Percentiles rank a stretch among this genome's conserved stretches.
phyloP scores from a whole-genome alignment of 345 rosid species.

The Citrus trifoliata region DNA sequence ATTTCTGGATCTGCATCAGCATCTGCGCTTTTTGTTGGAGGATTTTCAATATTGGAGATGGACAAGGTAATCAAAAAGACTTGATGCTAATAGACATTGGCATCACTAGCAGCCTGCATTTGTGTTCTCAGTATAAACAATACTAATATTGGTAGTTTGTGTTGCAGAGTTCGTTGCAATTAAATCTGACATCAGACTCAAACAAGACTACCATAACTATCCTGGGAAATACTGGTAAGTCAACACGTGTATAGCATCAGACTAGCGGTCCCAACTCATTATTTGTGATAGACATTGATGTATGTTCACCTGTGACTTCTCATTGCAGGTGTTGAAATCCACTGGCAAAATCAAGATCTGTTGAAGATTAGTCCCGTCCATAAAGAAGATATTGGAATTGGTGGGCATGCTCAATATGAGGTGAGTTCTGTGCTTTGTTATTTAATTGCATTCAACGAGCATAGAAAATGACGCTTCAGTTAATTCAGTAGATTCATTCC shows the following conservation, averaged over 20 bases:
- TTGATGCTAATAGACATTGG: neutral
- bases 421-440: constrained; percentile 27
- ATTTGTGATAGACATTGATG: neutral
- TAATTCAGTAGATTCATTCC: neutral
- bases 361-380: constrained; percentile 43
- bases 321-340: constrained; percentile 65
- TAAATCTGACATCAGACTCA: constrained; percentile 59
- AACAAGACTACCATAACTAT: constrained; percentile 62
- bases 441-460: neutral
- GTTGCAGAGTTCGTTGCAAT: constrained; percentile 48
- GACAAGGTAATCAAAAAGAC: constrained; percentile 47
- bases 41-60: constrained; percentile 70
- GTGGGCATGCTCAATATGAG: constrained; percentile 58
- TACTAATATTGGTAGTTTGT: constrained; percentile 9
- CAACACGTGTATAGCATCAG: neutral
- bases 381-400: constrained; percentile 61
- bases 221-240: constrained; percentile 78
- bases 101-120: constrained; percentile 7
- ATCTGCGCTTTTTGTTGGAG: constrained; percentile 83
- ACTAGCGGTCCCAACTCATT: neutral
- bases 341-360: constrained; percentile 44
- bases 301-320: neutral
- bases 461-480: neutral
- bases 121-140: neutral
- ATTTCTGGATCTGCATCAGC: constrained; percentile 81